Percentiles rank a stretch among this genome's conserved stretches.
phyloP scores from a whole-genome alignment of 768 basidiomycete species.

The Termitomyces sp. region DNA sequence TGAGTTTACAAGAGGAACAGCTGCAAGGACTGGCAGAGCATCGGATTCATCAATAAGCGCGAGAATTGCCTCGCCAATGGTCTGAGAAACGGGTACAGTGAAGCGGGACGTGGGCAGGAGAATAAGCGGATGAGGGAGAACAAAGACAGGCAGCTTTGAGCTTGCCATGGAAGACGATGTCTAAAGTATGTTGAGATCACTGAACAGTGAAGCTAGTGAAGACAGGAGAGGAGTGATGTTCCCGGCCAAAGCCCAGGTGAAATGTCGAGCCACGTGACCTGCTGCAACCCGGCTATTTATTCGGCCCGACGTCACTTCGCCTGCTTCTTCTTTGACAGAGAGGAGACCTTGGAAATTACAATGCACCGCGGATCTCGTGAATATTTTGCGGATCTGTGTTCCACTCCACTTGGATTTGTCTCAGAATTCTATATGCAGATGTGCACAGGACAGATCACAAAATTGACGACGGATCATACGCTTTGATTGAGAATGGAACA shows the following conservation, averaged over 20 bases:
- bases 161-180: conserved; percentile 26
- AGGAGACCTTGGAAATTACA: background rate
- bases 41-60: conserved; percentile 67
- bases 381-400: background rate
- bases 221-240: background rate
- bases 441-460: no score
- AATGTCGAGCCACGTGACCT: conserved; percentile 11
- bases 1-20: conserved; percentile 44
- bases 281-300: conserved; percentile 1
- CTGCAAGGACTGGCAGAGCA: conserved; percentile 63
- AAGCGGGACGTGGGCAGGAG: conserved; percentile 71
- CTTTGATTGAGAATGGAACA: background rate
- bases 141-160: conserved; percentile 61
- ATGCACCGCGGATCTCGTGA: background rate
- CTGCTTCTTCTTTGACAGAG: conserved; percentile 2
- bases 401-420: background rate
- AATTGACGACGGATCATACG: background rate
- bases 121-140: conserved; percentile 65
- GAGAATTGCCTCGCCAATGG: conserved; percentile 61
- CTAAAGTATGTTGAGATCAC: background rate
- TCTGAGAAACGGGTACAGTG: conserved; percentile 58
- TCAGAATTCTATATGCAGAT: background rate
- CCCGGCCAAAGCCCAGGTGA: background rate
- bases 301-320: conserved; percentile 2
- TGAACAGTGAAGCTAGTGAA: conserved; percentile 3